Base-by-base conservation (phyloP, 2,329 filamentous ascomycete genomes). In the Arthrobotrys conoides region DNA sequence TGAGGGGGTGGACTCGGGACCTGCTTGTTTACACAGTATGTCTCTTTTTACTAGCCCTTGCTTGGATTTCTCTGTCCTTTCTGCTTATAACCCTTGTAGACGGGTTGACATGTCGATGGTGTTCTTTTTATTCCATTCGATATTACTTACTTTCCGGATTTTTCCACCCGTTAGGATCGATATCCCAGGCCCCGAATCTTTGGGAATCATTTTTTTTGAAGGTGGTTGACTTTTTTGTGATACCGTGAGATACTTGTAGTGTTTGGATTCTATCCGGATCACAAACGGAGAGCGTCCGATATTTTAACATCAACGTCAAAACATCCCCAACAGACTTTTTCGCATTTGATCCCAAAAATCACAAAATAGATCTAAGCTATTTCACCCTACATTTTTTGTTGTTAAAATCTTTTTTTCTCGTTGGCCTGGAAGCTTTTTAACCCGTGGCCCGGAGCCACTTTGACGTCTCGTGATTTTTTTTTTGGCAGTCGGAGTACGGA, bases 241-340 rank as follows among this genome's bases (percentile, higher is more conserved):
- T 46, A 51, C 48, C 12, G n/a, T 22, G 24, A n/a, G n/a, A 12
- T 27, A 14, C 1, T 20, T 14, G 14, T 46, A 46, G n/a, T n/a
- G n/a, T n/a, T 46, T 59, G 53, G 53, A 59, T 59, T 36, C n/a
- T 59, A 38, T 20, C 53, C 53, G 53, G 14, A 22, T 59, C 30
- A 16, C 18, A 22, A 22, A 59, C 53, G 53, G 53, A 12, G 24
- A 38, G 1, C 18, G n/a, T 38, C 53, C 53, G 53, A 59, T 16
- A 12, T 22, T 1, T 30, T 30, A 30, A 30, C 27, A 30, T 30
- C 3, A 30, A 30, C 27, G 6, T 3, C 27, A 30, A 30, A n/a
- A 38, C 2, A 55, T 55, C 30, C 53, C 53, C 53, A 59, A 59
- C 53, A 59, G 24, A 30, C 27, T 30, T 30, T 5, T 51, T 27